A percentile compares a stretch with the other conserved stretches of the same genome.
Evolutionary conservation across 148 eudicot genomes (phyloP).

Genomic region (Spergularia bocconei): DNA sequence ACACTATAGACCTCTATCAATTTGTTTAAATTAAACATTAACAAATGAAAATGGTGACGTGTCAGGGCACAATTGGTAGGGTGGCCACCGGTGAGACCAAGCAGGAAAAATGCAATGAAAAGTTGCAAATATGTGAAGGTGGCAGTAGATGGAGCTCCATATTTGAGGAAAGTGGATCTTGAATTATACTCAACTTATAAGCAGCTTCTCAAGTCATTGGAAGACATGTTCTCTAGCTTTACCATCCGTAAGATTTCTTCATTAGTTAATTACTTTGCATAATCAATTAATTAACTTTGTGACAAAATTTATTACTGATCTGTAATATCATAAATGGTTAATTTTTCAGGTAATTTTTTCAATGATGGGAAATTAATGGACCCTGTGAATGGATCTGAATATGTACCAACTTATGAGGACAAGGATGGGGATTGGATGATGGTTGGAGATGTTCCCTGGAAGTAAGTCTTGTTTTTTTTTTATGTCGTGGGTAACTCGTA

Average conservation of each 20-base stretch:
- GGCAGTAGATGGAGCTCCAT: constrained; percentile 94
- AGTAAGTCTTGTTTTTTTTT: constrained; percentile 21
- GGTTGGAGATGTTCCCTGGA: constrained; percentile 51
- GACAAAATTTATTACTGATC: not conserved
- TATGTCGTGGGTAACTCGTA: no score
- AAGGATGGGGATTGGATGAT: constrained; percentile 59
- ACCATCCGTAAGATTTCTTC: constrained; percentile 50
- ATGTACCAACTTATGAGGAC: constrained; percentile 45
- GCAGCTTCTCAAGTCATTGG: constrained; percentile 57
- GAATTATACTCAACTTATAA: constrained; percentile 54
- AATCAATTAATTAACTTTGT: no score
- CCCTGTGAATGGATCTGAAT: constrained; percentile 36
- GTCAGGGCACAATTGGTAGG: constrained; percentile 50
- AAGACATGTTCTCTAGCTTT: constrained; percentile 66
- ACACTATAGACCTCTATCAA: no score
- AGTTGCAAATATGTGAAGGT: constrained; percentile 57
- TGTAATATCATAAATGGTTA: not conserved
- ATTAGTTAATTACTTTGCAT: not conserved
- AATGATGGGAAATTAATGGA: constrained; percentile 41
- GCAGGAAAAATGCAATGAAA: constrained; percentile 39
- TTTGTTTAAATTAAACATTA: no score
- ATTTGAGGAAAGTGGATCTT: constrained; percentile 78
- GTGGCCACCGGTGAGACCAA: constrained; percentile 58
- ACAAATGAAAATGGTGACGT: not conserved
- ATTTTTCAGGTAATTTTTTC: constrained; percentile 34